Evolutionary conservation across 2,329 filamentous ascomycete species (phyloP), one percentile per base, ranked within the genome.

Genomic region (Sclerotinia nivalis): DNA sequence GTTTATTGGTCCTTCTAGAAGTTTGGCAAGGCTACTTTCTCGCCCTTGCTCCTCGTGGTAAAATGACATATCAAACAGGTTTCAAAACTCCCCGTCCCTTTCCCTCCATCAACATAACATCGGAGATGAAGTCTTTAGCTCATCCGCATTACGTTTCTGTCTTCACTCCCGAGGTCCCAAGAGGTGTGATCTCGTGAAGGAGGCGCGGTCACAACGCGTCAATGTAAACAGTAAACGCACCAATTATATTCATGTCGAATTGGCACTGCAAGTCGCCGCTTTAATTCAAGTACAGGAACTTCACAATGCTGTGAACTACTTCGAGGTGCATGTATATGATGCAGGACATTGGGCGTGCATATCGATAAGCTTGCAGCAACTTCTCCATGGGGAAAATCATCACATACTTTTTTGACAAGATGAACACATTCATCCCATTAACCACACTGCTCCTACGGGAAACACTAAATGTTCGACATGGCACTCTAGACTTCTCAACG

Each of bases 51-150:
- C 22, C 20, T 61, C 25, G 45, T 34, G 43, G 28, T 62, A 40
- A 34, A 49, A 61, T 49, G 43, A 62, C 49, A 62, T 20, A 52
- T 64, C 31, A 13, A 15, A 10, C 31, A 47, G 5, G 40, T 34
- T 47, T 47, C 18, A 31, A 20, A 34, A 61, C 9, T 18, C 45
- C 20, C 45, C 20, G 50, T 37, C 60, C 60, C 60, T 62, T 62
- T n/a, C 45, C 22, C 37, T 62, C 60, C 60, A 25, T 28, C 28
- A 50, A 10, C 15, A 9, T 22, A 43, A 6, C 34, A 13, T 34
- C 59, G 43, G 59, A 62, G 31, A 64, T 59, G 54, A 56, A 22
- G 28, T 34, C 55, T 58, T 34, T 34, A n/a, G 54, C 31, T 58
- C 45, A 49, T 49, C 45, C 45, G 13, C 40, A 43, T 43, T n/a